phyloP scores from a whole-genome alignment of 306 rosid genomes.

The Luffa acutangula region DNA sequence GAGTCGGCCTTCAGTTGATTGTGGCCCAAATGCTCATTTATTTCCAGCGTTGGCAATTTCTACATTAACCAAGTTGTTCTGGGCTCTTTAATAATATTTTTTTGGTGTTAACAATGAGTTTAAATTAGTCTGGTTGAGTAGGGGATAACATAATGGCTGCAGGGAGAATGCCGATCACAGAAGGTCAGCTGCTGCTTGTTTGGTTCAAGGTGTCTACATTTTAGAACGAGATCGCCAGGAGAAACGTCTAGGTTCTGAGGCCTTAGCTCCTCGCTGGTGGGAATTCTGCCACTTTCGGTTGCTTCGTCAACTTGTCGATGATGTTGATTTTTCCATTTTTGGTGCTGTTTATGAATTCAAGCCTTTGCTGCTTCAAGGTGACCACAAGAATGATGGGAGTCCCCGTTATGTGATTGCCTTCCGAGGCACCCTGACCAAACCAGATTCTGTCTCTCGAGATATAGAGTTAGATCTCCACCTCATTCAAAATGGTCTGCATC shows the following conservation, averaged over 20 bases:
- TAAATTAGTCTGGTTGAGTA: background rate
- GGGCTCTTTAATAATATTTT: background rate
- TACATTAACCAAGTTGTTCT: background rate
- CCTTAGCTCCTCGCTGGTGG: constrained; percentile 89
- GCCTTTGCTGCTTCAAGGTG: constrained; percentile 34
- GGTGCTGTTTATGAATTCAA: constrained; percentile 77
- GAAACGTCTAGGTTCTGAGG: constrained; percentile 43
- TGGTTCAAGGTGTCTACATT: constrained; percentile 83
- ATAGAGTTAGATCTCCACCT: constrained; percentile 54
- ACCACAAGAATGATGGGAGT: constrained; percentile 33
- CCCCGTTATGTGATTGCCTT: constrained; percentile 71
- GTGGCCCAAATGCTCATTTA: background rate
- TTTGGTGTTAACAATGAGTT: background rate
- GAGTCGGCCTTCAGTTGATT: background rate
- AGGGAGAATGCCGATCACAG: constrained; percentile 63
- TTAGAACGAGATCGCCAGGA: constrained; percentile 71
- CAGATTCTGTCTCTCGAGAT: constrained; percentile 51
- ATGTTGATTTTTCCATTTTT: constrained; percentile 69
- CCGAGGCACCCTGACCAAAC: constrained; percentile 65
- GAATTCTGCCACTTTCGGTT: constrained; percentile 65
- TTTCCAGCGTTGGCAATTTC: background rate
- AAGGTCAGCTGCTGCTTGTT: constrained; percentile 78
- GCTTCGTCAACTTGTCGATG: constrained; percentile 53
- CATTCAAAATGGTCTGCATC: constrained; percentile 57
- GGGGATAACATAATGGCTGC: background rate